A percentile compares a stretch with the other conserved stretches of the same genome.
These are phyloP conservation scores for Asparagopsis taxiformis DNA, from an alignment of 31 red algal species.

Conservation along the genomic window DNA sequence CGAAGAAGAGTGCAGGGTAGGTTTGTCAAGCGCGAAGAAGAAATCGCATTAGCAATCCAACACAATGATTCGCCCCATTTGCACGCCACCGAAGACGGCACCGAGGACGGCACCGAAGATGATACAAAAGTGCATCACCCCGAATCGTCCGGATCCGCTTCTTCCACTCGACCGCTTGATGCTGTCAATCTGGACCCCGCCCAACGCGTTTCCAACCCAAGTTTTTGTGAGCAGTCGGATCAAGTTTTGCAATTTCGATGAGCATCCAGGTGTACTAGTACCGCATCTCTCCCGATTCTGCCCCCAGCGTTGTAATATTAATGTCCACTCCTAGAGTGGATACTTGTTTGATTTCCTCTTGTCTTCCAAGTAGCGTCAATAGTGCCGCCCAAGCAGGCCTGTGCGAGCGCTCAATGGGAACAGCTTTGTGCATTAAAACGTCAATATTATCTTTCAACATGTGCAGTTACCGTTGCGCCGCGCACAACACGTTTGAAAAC, in stretches of 20 bases:
- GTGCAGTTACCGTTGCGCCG: too few species aligned
- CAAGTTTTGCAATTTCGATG: constrained; percentile 9
- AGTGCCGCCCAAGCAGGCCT: background rate
- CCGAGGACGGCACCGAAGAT: constrained; percentile 15
- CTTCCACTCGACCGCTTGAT: constrained; percentile 1
- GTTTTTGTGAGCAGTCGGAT: constrained; percentile 22
- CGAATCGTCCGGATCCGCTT: constrained; percentile 14
- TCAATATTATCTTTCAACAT: too few species aligned
- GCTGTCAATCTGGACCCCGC: background rate
- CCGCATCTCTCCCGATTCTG: background rate
- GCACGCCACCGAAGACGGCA: background rate
- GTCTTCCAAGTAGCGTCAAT: background rate
- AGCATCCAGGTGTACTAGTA: too few species aligned
- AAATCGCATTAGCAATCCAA: constrained; percentile 25
- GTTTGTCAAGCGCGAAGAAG: constrained; percentile 77
- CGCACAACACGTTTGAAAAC: too few species aligned
- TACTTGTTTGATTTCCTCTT: background rate
- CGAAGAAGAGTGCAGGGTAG: constrained; percentile 74
- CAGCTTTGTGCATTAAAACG: constrained; percentile 1
- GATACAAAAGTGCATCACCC: constrained; percentile 14
- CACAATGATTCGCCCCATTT: background rate
- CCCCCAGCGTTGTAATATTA: background rate
- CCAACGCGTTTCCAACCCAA: background rate
- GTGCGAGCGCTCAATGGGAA: background rate
- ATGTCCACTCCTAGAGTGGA: background rate